phyloP scores from a whole-genome alignment of 257 asterid genomes.

The Striga asiatica region DNA sequence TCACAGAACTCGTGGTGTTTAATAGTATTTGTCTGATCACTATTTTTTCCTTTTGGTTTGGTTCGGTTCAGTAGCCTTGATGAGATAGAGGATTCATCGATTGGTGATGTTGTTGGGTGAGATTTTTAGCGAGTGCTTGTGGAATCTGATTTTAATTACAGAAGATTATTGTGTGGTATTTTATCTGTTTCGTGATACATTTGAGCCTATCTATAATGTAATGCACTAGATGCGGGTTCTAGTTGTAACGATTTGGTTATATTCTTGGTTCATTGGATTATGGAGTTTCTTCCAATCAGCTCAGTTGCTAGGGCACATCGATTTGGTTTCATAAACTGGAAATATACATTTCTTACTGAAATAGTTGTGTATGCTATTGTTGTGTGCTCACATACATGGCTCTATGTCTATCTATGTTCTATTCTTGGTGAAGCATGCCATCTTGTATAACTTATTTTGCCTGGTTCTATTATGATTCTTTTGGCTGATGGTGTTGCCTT shows the following conservation, averaged over 20 bases:
- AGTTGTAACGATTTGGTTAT: background rate
- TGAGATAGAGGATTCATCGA: background rate
- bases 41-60: background rate
- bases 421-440: background rate
- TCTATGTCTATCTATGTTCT: background rate
- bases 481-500: no score
- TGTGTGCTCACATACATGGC: background rate
- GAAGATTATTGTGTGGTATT: background rate
- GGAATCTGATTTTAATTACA: background rate
- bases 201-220: no score
- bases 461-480: no score
- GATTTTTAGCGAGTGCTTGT: background rate
- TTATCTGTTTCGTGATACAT: background rate
- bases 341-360: no score
- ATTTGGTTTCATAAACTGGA: background rate
- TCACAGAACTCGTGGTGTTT: background rate
- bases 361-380: background rate
- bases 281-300: no score
- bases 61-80: background rate
- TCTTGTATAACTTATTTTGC: background rate
- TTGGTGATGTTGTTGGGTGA: background rate
- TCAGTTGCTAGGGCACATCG: background rate
- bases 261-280: background rate
- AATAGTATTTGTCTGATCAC: background rate
- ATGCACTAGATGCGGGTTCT: no score